Conservation (phyloP, 495 filamentous ascomycete genomes). For the Halenospora varia region DNA sequence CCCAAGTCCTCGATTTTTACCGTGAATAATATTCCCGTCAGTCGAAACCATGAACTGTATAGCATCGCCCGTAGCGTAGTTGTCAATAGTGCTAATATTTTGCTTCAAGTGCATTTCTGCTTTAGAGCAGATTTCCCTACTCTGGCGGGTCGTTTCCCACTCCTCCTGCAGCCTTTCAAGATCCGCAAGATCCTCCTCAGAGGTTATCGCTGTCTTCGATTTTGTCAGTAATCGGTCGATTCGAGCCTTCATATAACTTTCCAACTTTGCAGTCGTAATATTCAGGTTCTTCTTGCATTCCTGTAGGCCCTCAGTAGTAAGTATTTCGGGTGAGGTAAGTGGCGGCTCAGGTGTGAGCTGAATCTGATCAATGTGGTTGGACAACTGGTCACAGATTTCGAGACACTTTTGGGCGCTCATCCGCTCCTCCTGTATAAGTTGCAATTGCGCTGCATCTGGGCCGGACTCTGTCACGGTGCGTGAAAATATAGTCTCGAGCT, state of each 20-base stretch:
- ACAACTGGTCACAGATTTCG: conserved; percentile 37
- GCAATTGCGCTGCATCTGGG: conserved; percentile 29
- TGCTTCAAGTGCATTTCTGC: conserved; percentile 32
- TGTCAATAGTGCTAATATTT: conserved; percentile 33
- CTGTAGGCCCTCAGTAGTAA: conserved; percentile 33
- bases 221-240: conserved; percentile 33
- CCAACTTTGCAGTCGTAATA: conserved; percentile 30
- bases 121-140: conserved; percentile 35
- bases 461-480: conserved; percentile 14
- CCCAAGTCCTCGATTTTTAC: conserved; percentile 35
- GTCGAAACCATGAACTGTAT: conserved; percentile 42
- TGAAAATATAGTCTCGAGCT: conserved; percentile 27
- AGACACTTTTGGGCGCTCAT: conserved; percentile 40
- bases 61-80: conserved; percentile 35
- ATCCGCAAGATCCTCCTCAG: conserved; percentile 32
- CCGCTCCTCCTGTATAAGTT: conserved; percentile 35
- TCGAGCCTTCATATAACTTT: conserved; percentile 31
- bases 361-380: conserved; percentile 35
- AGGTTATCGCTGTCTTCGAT: conserved; percentile 26
- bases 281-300: conserved; percentile 36
- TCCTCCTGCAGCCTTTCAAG: conserved; percentile 33
- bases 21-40: conserved; percentile 31
- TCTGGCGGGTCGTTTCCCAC: conserved; percentile 35
- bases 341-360: conserved; percentile 17
- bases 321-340: conserved; percentile 26